A percentile compares a stretch with the other conserved stretches of the same genome.
phyloP scores from a whole-genome alignment of 2,329 filamentous ascomycete genomes.

The Byssoonygena ceratinophila region DNA sequence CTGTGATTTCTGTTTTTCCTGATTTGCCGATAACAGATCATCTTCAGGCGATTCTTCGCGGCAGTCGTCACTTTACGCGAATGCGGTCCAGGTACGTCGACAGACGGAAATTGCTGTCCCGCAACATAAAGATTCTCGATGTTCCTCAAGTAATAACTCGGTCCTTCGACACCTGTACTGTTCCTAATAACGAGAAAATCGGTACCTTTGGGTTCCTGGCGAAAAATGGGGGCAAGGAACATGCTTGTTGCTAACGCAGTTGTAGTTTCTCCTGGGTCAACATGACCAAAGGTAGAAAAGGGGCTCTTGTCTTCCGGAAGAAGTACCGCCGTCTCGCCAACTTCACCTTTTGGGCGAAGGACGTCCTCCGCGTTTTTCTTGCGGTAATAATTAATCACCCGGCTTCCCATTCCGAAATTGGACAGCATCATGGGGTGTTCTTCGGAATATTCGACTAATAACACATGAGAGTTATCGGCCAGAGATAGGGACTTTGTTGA shows the following conservation, averaged over 20 bases:
- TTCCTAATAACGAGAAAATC: slow-evolving; percentile 84
- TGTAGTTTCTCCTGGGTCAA: slow-evolving; percentile 80
- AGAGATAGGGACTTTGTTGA: slow-evolving; percentile 73
- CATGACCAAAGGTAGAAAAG: slow-evolving; percentile 87
- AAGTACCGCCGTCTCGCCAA: slow-evolving; percentile 80
- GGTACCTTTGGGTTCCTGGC: slow-evolving; percentile 62
- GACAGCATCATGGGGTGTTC: slow-evolving; percentile 84
- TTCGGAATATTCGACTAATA: slow-evolving; percentile 92
- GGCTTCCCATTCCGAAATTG: slow-evolving; percentile 94
- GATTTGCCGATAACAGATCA: slow-evolving; percentile 85
- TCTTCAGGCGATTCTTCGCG: slow-evolving; percentile 93
- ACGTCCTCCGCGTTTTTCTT: slow-evolving; percentile 70
- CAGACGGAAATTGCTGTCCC: slow-evolving; percentile 82
- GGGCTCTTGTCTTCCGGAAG: slow-evolving; percentile 91
- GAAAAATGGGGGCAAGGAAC: slow-evolving; percentile 89
- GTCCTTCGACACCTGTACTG: slow-evolving; percentile 66
- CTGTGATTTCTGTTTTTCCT: slow-evolving; percentile 59
- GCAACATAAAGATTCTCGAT: slow-evolving; percentile 86
- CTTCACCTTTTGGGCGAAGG: slow-evolving; percentile 63
- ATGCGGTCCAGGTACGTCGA: slow-evolving; percentile 87
- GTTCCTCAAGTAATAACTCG: slow-evolving; percentile 71
- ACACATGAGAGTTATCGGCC: slow-evolving; percentile 75
- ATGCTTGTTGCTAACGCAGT: slow-evolving; percentile 90
- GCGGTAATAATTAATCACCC: slow-evolving; percentile 93
- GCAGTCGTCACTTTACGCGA: slow-evolving; percentile 92